phyloP scores from a whole-genome alignment of 2,329 filamentous ascomycete species.

The Botrytis porri region DNA sequence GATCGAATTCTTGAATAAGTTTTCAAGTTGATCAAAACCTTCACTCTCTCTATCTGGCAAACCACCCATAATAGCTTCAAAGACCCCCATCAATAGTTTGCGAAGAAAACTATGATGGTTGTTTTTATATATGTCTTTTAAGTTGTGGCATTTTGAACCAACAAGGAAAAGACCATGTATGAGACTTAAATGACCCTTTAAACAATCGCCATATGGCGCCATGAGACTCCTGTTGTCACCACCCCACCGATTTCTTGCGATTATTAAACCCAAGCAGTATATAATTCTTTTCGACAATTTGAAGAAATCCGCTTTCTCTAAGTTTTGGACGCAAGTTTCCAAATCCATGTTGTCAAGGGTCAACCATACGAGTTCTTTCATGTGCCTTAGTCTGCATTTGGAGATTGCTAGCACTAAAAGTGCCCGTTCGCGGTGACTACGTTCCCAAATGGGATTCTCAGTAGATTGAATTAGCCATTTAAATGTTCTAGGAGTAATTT shows the following conservation, averaged over 20 bases:
- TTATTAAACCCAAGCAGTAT: neutral
- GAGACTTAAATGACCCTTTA: neutral
- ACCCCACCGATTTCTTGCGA: too few relatives aligned
- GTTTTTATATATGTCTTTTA: neutral
- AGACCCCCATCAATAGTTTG: fast-evolving
- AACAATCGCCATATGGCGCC: neutral
- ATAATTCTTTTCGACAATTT: fast-evolving
- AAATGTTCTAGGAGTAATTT: fast-evolving
- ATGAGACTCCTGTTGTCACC: fast-evolving
- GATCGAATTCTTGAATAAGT: fast-evolving
- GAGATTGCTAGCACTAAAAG: neutral
- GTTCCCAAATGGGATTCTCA: neutral
- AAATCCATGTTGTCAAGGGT: neutral
- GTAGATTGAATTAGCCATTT: neutral
- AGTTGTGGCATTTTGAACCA: neutral
- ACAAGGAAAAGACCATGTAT: neutral
- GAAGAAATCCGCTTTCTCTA: neutral
- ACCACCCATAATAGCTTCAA: fast-evolving
- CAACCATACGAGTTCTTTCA: neutral
- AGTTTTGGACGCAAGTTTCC: neutral
- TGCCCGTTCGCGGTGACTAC: neutral
- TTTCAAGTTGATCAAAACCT: fast-evolving
- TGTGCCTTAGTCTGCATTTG: fast-evolving
- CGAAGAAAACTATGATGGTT: fast-evolving
- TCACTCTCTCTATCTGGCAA: fast-evolving